Percentiles rank a stretch among this genome's conserved stretches.
Conservation (phyloP, 2,329 filamentous ascomycete genomes). For the Fusarium sacchari region DNA sequence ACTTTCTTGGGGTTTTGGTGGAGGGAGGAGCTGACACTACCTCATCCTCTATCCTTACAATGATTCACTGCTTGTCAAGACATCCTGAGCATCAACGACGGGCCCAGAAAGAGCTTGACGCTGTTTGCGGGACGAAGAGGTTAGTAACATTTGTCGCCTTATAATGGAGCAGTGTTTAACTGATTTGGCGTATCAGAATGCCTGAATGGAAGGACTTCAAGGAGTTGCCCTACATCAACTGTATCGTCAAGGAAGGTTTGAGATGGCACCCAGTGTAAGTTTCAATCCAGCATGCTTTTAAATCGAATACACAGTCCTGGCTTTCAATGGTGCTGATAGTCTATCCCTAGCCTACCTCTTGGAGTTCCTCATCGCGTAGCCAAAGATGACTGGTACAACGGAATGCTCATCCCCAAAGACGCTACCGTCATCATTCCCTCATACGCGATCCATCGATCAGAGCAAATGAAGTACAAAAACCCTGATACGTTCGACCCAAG, state of each 20-base stretch:
- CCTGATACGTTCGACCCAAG: background rate
- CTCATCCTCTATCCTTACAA: background rate
- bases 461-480: background rate
- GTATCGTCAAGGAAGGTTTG: background rate
- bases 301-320: too few relatives aligned
- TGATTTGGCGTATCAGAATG: background rate
- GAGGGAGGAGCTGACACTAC: background rate
- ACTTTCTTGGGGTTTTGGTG: background rate
- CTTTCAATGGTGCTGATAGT: background rate
- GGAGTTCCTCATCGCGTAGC: background rate
- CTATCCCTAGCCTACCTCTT: background rate
- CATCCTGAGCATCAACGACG: background rate
- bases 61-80: background rate
- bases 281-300: too few relatives aligned
- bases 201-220: background rate
- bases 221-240: background rate
- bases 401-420: background rate
- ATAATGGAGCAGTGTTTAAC: fast-evolving
- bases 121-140: background rate
- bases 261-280: background rate
- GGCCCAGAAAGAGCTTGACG: background rate
- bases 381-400: background rate
- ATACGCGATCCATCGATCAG: background rate
- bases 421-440: background rate
- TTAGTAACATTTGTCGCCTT: fast-evolving